These are phyloP conservation scores for Zygosaccharomyces rouxii DNA, from an alignment of 805 yeast species.

Conservation along the genomic window DNA sequence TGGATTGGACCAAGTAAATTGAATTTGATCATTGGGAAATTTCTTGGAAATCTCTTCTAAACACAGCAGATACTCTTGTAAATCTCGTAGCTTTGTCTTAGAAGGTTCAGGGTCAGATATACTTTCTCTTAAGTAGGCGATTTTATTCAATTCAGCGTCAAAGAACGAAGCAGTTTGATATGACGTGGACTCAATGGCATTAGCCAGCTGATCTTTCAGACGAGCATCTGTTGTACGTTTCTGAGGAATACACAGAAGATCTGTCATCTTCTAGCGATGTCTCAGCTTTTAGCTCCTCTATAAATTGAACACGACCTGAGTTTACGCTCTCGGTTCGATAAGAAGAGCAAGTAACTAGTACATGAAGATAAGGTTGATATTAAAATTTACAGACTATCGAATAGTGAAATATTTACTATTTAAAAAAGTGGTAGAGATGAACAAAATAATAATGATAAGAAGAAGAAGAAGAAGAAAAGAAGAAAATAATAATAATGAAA, in stretches of 20 bases:
- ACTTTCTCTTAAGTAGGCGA: slow-evolving; percentile 44
- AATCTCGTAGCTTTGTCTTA: slow-evolving; percentile 34
- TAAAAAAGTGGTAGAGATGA: not conserved
- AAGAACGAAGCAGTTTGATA: slow-evolving; percentile 43
- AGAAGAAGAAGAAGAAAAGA: not conserved
- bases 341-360: no score
- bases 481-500: not conserved
- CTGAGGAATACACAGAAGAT: slow-evolving; percentile 49
- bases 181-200: slow-evolving; percentile 46
- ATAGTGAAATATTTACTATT: no score
- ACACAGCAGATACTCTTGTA: slow-evolving; percentile 46
- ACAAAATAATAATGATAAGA: not conserved
- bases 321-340: no score
- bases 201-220: slow-evolving; percentile 38
- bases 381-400: no score
- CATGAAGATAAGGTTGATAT: no score
- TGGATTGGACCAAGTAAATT: slow-evolving; percentile 71
- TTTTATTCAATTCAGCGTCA: slow-evolving; percentile 39
- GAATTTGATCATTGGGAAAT: slow-evolving; percentile 58
- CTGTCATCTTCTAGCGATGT: slow-evolving; percentile 25
- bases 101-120: slow-evolving; percentile 37
- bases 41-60: slow-evolving; percentile 45
- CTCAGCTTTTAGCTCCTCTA: not conserved
- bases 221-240: slow-evolving; percentile 43
- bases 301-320: no score